Evolutionary conservation across 2,329 filamentous ascomycete species (phyloP), one percentile per base, ranked within the genome.

Genomic region (Diaporthe helianthi): DNA sequence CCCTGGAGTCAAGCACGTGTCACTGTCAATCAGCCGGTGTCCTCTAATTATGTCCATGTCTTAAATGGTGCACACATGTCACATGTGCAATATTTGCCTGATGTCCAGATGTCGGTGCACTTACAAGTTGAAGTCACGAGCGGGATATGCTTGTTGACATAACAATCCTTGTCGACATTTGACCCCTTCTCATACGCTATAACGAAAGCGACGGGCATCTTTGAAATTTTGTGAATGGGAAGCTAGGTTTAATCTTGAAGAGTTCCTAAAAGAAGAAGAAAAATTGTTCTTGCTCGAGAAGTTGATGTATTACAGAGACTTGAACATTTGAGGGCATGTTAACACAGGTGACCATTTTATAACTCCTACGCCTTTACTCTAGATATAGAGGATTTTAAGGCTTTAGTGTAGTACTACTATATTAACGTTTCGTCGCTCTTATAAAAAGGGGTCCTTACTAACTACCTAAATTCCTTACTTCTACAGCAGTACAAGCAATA

Each of bases 151-250:
- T 63, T 63, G 44, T 46, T 63, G 29, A 63, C 19, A 13, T 63
- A 63, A n/a, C 49, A 63, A 15, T 63, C 58, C 17, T 63, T 63
- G 29, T 63, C 58, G 10, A 63, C 58, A 5, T 63, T 63, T 29
- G 58, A 63, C n/a, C 58, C 58, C 24, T 63, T 63, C 44, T 63
- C 58, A n/a, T 63, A 63, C 1, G 58, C 58, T 49, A 44, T 44
- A 31, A 63, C 44, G n/a, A 63, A 63, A 47, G 58, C 58, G 29
- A 63, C 58, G 4, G 58, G 58, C 58, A 63, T 63, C 33, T 47
- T 7, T 19, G n/a, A 24, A 26, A 19, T 0, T 49, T n/a, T 15
- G 33, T 36, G 4, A 26, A 4, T 19, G 7, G 4, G 9, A 47
- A 10, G 17, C 8, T 7, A 0, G 10, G 46, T 49, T 47, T 6